phyloP scores from a whole-genome alignment of 805 yeast species.

The Saccharomycopsis sp. region DNA sequence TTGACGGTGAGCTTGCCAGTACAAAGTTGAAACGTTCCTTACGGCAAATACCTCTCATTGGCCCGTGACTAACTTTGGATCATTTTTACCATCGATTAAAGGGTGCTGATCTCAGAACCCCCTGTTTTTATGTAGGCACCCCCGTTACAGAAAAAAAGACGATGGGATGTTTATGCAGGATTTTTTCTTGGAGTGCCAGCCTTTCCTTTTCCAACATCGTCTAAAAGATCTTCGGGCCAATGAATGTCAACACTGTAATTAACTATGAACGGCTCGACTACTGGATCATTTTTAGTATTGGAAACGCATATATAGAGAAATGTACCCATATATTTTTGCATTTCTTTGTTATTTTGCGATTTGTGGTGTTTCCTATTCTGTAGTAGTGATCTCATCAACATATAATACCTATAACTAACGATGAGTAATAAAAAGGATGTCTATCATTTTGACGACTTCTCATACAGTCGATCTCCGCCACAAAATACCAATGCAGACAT shows the following conservation, averaged over 20 bases:
- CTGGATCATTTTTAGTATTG: background rate
- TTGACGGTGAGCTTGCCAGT: background rate
- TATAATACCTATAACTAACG: background rate
- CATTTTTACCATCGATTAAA: background rate
- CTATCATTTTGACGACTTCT: conserved; percentile 9
- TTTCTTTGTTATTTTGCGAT: background rate
- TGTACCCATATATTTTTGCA: no score
- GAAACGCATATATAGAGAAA: background rate
- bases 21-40: background rate
- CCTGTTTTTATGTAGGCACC: background rate
- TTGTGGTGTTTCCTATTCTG: background rate
- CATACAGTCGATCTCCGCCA: conserved; percentile 3
- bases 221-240: background rate
- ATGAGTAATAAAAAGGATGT: conserved; percentile 1
- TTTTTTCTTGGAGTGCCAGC: background rate
- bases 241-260: background rate
- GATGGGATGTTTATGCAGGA: background rate
- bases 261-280: background rate
- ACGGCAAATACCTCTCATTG: background rate
- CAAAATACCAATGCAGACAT: background rate
- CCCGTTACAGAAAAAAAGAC: background rate
- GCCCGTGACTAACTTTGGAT: background rate
- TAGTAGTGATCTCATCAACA: background rate
- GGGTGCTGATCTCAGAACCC: background rate
- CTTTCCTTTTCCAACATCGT: background rate